Evolutionary conservation across 192 early-diverging fungal species (phyloP), one percentile per base, ranked within the genome.

Genomic region (Podila clonocystis): DNA sequence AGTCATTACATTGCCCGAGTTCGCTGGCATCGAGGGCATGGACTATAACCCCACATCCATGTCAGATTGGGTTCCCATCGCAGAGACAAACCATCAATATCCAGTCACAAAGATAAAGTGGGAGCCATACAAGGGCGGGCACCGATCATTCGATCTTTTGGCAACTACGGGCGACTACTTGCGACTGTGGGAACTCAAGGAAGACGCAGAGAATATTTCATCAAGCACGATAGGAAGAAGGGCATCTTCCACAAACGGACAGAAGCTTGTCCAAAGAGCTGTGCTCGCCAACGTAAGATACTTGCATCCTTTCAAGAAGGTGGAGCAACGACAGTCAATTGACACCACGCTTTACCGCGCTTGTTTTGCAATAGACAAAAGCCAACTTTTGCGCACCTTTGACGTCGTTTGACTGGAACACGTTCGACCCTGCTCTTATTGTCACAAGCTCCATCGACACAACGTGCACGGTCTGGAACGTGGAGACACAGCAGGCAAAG

Each of bases 391-490:
- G 89, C 45, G 96, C 97, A 1, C 98, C 97, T 15, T 75, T 99
- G 24, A 98, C 98, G 9, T 94, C 95, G 7, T 97, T 99, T 76
- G 98, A 99, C 85, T 99, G 98, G 97, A 98, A 96, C 83, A 91
- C 93, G 73, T 85, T 88, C 7, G 93, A 98, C 75, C 93, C 96
- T 17, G 84, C 89, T 15, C 75, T 97, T 45, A 86, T 96, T 62
- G 95, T 99, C 6, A 97, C 98, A 7, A 93, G 94, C 45, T 94
- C 93, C 68, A 97, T 99, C 58, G 98, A 99, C 82, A 99, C 98
- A 2, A 99, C 98, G n/a, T 99, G 98, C 77, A 99, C 97, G 0
- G 92, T 99, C 7, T 99, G 98, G 98, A 96, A 99, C 72, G 90
- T 99, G 11, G 93, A 95, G 87, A 94, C 95, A n/a, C 91, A 89